A percentile compares a stretch with the other conserved stretches of the same genome.
These are phyloP conservation scores for Persicaria tinctoria DNA, from an alignment of 148 eudicot genomes.

Conservation along the genomic window DNA sequence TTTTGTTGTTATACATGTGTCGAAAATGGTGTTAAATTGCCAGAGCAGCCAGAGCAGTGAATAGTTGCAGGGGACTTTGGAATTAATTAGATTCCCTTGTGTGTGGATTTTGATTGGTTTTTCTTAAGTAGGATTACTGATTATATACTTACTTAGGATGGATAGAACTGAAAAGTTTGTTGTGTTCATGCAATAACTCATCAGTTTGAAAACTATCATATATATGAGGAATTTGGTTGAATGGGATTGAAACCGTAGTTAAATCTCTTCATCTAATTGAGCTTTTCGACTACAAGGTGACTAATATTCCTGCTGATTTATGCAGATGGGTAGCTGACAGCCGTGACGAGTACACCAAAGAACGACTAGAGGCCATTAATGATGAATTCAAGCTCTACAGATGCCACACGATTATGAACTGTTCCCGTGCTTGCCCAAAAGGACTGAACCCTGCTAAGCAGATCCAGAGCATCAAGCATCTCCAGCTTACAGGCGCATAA, in stretches of 20 bases:
- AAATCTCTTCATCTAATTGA: background rate
- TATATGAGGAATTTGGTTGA: background rate
- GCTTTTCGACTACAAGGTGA: background rate
- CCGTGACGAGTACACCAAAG: slow-evolving; percentile 93
- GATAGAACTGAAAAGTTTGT: background rate
- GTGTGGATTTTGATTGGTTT: background rate
- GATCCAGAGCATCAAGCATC: slow-evolving; percentile 79
- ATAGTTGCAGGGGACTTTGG: background rate
- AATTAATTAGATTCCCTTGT: background rate
- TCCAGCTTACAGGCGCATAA: slow-evolving; percentile 26
- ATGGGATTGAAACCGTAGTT: background rate
- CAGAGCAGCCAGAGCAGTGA: background rate
- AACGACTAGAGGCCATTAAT: slow-evolving; percentile 77
- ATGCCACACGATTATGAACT: slow-evolving; percentile 92
- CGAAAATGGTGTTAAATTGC: background rate
- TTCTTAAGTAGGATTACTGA: background rate
- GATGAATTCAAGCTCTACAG: slow-evolving; percentile 97
- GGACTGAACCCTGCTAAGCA: slow-evolving; percentile 92
- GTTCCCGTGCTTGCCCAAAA: slow-evolving; percentile 94
- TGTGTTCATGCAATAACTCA: background rate
- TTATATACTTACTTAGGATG: background rate
- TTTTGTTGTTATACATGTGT: background rate
- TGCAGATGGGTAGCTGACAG: slow-evolving; percentile 99
- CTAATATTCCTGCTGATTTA: slow-evolving; percentile 2
- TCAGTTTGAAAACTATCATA: background rate